Evolutionary conservation across 2,329 filamentous ascomycete species (phyloP), one percentile per base, ranked within the genome.

Genomic region (Diaporthe citriasiana): DNA sequence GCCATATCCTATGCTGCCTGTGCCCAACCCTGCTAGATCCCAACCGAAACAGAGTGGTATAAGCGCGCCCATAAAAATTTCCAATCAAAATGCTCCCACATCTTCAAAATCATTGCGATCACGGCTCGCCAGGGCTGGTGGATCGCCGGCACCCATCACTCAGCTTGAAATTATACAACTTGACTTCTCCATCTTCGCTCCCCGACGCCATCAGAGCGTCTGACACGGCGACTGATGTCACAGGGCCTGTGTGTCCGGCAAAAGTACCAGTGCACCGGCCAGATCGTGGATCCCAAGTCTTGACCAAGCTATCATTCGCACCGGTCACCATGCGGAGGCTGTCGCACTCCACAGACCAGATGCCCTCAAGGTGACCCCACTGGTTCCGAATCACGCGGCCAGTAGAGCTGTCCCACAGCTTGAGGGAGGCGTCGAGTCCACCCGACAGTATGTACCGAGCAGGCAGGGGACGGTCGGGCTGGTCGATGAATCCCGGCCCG

Each of bases 311-410:
- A 83, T 99, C 97, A 82, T 98, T 95, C 15, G 94, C 94, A 0
- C 95, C 96, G 25, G 93, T 95, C 19, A 98, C 95, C 22, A 98
- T 91, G 15, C 97, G 91, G 27, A 98, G 86, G 0, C 93, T 95
- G 83, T 98, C 96, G 4, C 94, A 96, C 0, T 94, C 94, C 3
- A 99, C 88, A 8, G 94, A 93, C 97, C 97, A 99, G 27, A 99
- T 93, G 42, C 97, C 97, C 82, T 99, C 97, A 30, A 99, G 90
- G 80, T 99, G 97, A 0, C 97, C 97, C 81, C 98, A 99, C 87
- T 98, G 97, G 42, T 95, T 97, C 76, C 95, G 93, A 45, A 98
- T 88, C 79, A 94, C 98, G 76, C 91, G 91, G 50, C 94, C 95
- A 0, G 93, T 93, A 7, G 89, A 90, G 1, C 95, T 94, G 81